Percentiles rank a stretch among this genome's conserved stretches.
Conservation (phyloP, 305 asterid genomes). For the Fraxinus platypoda region DNA sequence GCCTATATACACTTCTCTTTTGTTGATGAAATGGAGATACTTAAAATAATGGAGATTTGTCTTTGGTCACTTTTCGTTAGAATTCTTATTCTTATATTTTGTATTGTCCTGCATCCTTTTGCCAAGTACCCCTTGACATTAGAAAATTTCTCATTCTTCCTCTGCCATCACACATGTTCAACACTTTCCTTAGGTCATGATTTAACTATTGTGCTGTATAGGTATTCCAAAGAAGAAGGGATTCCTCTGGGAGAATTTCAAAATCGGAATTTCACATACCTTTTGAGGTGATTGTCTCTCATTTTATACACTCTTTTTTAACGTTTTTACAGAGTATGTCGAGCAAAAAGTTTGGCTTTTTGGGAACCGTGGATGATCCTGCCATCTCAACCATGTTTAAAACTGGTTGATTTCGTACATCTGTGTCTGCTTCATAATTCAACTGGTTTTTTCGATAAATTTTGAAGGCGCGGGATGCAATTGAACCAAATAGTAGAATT, state of each 20-base stretch:
- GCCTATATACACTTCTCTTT: not conserved
- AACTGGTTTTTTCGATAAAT: not conserved
- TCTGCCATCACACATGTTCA: not conserved
- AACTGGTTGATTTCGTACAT: not conserved
- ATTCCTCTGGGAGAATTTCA: conserved; percentile 57
- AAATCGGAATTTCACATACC: conserved; percentile 66
- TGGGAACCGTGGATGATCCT: not conserved
- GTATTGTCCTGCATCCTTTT: not conserved
- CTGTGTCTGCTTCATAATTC: not conserved
- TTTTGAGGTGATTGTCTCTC: conserved; percentile 59
- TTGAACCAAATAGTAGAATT: not conserved
- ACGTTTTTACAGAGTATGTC: not conserved
- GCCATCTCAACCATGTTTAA: not conserved
- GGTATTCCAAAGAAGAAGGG: conserved; percentile 96
- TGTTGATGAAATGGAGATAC: not conserved
- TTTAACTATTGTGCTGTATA: conserved; percentile 28
- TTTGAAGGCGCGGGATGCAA: not conserved
- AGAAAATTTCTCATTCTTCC: not conserved
- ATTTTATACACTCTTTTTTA: not conserved
- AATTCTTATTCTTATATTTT: not conserved
- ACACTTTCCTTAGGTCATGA: conserved; percentile 18
- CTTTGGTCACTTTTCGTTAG: not conserved
- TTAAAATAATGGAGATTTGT: not conserved
- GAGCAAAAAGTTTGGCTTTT: conserved; percentile 3
- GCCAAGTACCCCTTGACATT: not conserved